Evolutionary conservation across 164 flowering plant species (phyloP).

Genomic region (Nymphaea colorata): DNA sequence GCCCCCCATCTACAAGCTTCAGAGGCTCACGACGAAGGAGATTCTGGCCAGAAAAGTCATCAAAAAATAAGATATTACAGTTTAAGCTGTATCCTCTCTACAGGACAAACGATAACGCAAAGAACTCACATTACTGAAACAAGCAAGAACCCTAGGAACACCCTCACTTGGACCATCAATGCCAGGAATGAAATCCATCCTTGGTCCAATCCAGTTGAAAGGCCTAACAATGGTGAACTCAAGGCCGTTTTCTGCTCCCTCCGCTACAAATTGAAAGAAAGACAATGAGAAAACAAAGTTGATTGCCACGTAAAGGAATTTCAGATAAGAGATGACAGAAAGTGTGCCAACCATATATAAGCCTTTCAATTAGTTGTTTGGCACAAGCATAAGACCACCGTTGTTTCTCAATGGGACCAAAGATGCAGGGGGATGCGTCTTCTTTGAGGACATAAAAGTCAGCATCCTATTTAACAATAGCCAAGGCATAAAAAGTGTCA

Average conservation of each 20-base stretch:
- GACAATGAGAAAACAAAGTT: neutral
- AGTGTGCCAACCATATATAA: constrained; percentile 20
- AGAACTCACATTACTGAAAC: constrained; percentile 47
- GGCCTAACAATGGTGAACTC: constrained; percentile 57
- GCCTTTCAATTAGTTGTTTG: constrained; percentile 38
- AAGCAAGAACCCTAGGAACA: constrained; percentile 53
- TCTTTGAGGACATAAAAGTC: constrained; percentile 26
- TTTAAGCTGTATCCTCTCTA: neutral
- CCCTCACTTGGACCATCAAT: constrained; percentile 61
- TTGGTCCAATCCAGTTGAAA: constrained; percentile 64
- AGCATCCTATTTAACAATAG: constrained; percentile 19
- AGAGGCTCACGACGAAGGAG: constrained; percentile 44
- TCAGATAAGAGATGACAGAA: neutral
- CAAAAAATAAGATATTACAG: neutral
- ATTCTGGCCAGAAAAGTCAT: constrained; percentile 18
- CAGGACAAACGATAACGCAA: neutral
- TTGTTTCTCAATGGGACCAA: constrained; percentile 41
- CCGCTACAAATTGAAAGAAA: constrained; percentile 19
- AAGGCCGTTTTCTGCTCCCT: constrained; percentile 51
- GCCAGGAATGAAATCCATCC: constrained; percentile 61
- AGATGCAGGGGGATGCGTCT: constrained; percentile 39
- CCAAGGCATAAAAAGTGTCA: neutral
- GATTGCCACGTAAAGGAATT: neutral
- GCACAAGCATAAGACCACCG: constrained; percentile 51
- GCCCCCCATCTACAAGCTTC: constrained; percentile 55